These are phyloP conservation scores for Pezizomycotina sp. DNA, from an alignment of 2,329 filamentous ascomycete genomes.

Conservation along the genomic window DNA sequence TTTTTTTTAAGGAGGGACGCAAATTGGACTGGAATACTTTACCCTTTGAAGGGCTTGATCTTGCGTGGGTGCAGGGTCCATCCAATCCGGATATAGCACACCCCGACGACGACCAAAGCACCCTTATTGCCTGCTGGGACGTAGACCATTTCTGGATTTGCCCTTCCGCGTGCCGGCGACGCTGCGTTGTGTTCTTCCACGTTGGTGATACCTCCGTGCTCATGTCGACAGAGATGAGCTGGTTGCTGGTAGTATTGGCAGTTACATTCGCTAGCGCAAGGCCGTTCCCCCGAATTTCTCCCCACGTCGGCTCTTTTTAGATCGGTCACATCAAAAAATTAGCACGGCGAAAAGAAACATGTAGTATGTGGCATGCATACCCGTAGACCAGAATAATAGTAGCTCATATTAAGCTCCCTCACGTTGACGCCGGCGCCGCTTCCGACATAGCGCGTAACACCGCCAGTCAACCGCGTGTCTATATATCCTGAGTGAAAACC, in stretches of 20 bases:
- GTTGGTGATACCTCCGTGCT: conserved; percentile 26
- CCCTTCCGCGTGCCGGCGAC: conserved; percentile 27
- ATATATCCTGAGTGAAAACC: conserved; percentile 13
- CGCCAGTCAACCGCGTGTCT: conserved; percentile 1
- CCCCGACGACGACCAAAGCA: conserved; percentile 23
- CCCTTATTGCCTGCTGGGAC: conserved; percentile 23
- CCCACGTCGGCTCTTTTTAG: conserved; percentile 11
- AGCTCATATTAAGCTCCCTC: conserved; percentile 11
- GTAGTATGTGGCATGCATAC: conserved; percentile 6
- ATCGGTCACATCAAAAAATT: not conserved
- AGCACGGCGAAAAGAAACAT: not conserved
- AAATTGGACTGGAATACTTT: not conserved
- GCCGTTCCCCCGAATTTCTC: conserved; percentile 12
- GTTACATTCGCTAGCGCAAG: conserved; percentile 2
- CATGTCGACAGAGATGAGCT: conserved; percentile 32
- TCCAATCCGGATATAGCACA: conserved; percentile 10
- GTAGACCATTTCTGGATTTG: conserved; percentile 33
- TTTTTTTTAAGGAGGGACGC: not conserved
- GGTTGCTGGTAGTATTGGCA: conserved; percentile 27
- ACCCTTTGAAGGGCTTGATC: not conserved
- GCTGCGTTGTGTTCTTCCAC: conserved; percentile 30
- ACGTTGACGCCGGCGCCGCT: conserved; percentile 23
- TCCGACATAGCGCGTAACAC: conserved; percentile 21
- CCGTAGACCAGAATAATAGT: conserved; percentile 15
- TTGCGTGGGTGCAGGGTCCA: not conserved